Evolutionary conservation across 805 yeast species (phyloP).

Genomic region (Metschnikowia colocasiae): DNA sequence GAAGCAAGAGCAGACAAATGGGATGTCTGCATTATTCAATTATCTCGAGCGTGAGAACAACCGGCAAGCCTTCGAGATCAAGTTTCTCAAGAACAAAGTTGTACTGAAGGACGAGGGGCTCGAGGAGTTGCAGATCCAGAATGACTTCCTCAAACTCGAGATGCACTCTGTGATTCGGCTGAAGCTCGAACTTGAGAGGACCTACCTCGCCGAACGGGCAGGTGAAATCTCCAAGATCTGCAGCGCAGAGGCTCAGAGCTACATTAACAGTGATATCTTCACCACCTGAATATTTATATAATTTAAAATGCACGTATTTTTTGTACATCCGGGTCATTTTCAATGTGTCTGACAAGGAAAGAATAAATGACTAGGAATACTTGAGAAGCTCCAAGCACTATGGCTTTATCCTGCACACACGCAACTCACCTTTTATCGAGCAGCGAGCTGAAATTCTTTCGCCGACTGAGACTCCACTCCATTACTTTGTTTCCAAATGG

Average conservation of each 20-base stretch:
- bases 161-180: constrained; percentile 5
- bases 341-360: too few species aligned
- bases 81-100: constrained; percentile 25
- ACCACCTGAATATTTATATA: background rate
- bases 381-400: background rate
- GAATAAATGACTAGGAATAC: too few species aligned
- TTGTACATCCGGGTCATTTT: too few species aligned
- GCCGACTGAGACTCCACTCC: background rate
- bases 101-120: constrained; percentile 19
- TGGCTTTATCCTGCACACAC: background rate
- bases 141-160: constrained; percentile 9
- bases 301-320: background rate
- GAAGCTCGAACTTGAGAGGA: constrained; percentile 6
- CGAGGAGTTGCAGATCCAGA: constrained; percentile 24
- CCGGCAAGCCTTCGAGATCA: constrained; percentile 33
- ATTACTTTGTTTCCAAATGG: constrained; percentile 13
- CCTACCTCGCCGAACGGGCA: constrained; percentile 6
- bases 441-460: constrained; percentile 5
- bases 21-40: constrained; percentile 25
- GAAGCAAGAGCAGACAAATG: constrained; percentile 9
- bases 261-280: background rate
- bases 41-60: constrained; percentile 32
- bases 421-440: constrained; percentile 1
- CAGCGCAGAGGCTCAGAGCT: constrained; percentile 6
- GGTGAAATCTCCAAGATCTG: constrained; percentile 6